phyloP scores from a whole-genome alignment of 148 eudicot species.

The Oxyria digyna region DNA sequence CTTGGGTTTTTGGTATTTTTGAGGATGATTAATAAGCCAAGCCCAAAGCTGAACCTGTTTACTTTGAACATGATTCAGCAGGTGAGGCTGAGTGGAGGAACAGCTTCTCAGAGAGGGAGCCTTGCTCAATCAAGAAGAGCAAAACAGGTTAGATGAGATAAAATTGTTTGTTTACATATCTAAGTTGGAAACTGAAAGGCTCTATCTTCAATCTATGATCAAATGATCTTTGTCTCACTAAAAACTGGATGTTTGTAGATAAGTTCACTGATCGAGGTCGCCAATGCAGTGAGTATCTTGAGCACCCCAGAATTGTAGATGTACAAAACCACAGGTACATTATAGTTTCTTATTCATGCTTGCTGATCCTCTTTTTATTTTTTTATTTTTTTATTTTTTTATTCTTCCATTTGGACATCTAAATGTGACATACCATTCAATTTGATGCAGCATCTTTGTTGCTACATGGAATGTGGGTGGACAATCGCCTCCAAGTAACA shows the following conservation, averaged over 20 bases:
- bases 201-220: constrained; percentile 7
- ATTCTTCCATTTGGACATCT: not conserved
- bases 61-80: constrained; percentile 30
- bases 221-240: not conserved
- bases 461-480: constrained; percentile 99
- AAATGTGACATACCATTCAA: not conserved
- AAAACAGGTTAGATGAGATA: constrained; percentile 51
- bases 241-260: constrained; percentile 28
- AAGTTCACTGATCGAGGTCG: too few relatives aligned
- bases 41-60: not conserved
- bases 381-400: too few relatives aligned
- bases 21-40: not conserved
- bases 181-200: not conserved
- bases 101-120: constrained; percentile 84
- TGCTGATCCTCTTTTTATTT: not conserved
- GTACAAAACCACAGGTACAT: constrained; percentile 85
- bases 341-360: not conserved
- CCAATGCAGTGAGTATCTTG: constrained; percentile 52
- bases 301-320: constrained; percentile 87
- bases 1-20: constrained; percentile 9
- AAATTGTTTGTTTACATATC: constrained; percentile 8
- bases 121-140: constrained; percentile 58
- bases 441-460: constrained; percentile 30
- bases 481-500: constrained; percentile 66
- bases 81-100: constrained; percentile 67